Evolutionary conservation across 192 early-diverging fungal genomes (phyloP), one percentile per base, ranked within the genome.

Genomic region (Backusella morwellensis): DNA sequence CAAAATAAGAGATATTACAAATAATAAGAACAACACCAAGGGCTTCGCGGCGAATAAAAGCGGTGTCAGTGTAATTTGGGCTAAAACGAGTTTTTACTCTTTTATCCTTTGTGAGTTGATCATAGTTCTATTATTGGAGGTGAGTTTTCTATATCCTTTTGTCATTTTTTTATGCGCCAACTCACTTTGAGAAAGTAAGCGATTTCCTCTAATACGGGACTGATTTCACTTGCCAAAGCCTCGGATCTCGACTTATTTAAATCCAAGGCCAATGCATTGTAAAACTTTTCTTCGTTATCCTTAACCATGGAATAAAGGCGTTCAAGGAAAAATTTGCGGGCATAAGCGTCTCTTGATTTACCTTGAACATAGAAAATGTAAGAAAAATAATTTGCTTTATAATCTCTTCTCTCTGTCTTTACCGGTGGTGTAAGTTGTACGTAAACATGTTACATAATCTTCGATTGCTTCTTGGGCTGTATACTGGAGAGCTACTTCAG

Each of bases 21-120:
- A 96, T 88, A 56, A 94, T 83, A 52, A 92, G 78, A 12, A 91
- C 91, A 17, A 93, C 77, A 72, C 96, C 96, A 70, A 92, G 82
- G 2, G 97, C 95, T 21, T 95, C 93, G 42, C 87, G 89, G 41
- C 92, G 91, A 68, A 92, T 76, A 54, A 86, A 80, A 36, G 81
- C 69, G n/a, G 68, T 81, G 78, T 90, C 87, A 32, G 90, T 15
- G 56, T 75, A 56, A 66, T 90, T 83, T 15, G 83, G 70, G 15
- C 86, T 67, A 29, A 44, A 23, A 36, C 85, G 80, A 63, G 76
- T 56, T 34, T 80, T 78, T 66, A 85, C 79, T 44, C 75, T 66
- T 19, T 88, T 79, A 4, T 89, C 85, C 50, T 82, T 81, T 17
- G 87, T 80, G 85, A 91, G 89, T 59, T 78, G 75, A 56, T 92